These are phyloP conservation scores for Diplodia corticola DNA, from an alignment of 2,329 filamentous ascomycete species.

Conservation along the genomic window DNA sequence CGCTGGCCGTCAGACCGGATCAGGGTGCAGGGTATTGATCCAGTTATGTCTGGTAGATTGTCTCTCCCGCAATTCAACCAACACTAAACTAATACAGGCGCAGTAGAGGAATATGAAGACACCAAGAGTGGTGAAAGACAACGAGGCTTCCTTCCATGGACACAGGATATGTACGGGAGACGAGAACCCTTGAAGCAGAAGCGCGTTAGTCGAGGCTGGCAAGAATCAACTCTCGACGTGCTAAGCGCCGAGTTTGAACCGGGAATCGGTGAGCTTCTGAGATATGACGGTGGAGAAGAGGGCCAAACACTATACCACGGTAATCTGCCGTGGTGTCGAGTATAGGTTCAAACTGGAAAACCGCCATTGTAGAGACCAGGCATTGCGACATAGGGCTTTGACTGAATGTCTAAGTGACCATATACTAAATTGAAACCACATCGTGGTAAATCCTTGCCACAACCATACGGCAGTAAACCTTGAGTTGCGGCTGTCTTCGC, in stretches of 20 bases:
- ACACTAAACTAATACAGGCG: not conserved
- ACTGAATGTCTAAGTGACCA: not conserved
- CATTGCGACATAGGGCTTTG: not conserved
- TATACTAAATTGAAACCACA: not conserved
- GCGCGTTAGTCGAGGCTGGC: slow-evolving; percentile 44
- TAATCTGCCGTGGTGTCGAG: slow-evolving; percentile 32
- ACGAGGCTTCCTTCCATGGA: slow-evolving; percentile 42
- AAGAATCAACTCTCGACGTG: slow-evolving; percentile 26
- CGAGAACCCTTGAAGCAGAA: slow-evolving; percentile 40
- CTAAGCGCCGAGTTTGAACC: slow-evolving; percentile 33
- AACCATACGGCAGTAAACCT: not conserved
- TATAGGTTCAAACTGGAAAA: not conserved
- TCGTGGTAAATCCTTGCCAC: not conserved
- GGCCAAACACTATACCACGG: not conserved
- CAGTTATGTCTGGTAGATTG: slow-evolving; percentile 39
- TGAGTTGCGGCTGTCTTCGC: not conserved
- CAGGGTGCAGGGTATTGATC: slow-evolving; percentile 48
- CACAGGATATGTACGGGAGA: slow-evolving; percentile 43
- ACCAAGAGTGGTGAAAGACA: slow-evolving; percentile 40
- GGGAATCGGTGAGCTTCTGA: slow-evolving; percentile 32
- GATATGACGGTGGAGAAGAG: slow-evolving; percentile 26
- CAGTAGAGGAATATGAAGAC: slow-evolving; percentile 36
- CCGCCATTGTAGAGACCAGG: not conserved
- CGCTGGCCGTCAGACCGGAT: slow-evolving; percentile 45
- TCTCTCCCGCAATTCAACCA: no score